phyloP scores from a whole-genome alignment of 2,329 filamentous ascomycete genomes.

The Sclerotinia borealis region DNA sequence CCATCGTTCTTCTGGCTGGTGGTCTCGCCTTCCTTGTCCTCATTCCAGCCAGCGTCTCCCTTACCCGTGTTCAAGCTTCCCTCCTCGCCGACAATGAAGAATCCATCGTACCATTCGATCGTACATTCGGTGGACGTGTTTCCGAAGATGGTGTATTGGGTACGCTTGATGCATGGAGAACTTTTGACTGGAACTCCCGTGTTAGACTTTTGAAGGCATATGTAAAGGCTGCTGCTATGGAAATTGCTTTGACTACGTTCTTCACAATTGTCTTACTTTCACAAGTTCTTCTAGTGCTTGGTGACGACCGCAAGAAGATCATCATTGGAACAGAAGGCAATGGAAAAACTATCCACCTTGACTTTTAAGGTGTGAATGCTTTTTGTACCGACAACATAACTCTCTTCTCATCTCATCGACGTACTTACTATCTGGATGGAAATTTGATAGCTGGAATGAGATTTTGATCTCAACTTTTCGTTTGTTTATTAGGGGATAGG shows the following conservation, averaged over 20 bases:
- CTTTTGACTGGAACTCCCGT: constrained; percentile 67
- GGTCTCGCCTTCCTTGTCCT: constrained; percentile 55
- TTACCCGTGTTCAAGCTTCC: constrained; percentile 80
- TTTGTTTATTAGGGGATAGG: neutral
- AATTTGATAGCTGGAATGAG: neutral
- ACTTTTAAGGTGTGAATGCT: neutral
- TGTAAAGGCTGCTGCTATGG: constrained; percentile 60
- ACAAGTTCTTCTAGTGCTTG: constrained; percentile 46
- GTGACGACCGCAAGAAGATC: constrained; percentile 23
- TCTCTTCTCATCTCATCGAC: too few relatives aligned
- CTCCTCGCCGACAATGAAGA: constrained; percentile 76
- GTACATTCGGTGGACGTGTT: constrained; percentile 72
- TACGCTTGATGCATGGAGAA: constrained; percentile 71
- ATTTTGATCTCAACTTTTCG: neutral
- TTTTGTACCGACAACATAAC: neutral
- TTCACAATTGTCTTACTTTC: constrained; percentile 45
- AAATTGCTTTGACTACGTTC: constrained; percentile 42
- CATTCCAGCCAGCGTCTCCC: constrained; percentile 69
- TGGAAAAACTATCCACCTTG: neutral
- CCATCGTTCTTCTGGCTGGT: constrained; percentile 42
- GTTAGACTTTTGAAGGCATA: constrained; percentile 69
- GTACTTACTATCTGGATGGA: neutral
- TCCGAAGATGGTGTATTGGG: constrained; percentile 66
- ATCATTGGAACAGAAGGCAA: neutral
- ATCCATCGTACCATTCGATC: constrained; percentile 85